Base-by-base conservation (phyloP, 2,329 filamentous ascomycete genomes). In the Chrysoporthe austroafricana region DNA sequence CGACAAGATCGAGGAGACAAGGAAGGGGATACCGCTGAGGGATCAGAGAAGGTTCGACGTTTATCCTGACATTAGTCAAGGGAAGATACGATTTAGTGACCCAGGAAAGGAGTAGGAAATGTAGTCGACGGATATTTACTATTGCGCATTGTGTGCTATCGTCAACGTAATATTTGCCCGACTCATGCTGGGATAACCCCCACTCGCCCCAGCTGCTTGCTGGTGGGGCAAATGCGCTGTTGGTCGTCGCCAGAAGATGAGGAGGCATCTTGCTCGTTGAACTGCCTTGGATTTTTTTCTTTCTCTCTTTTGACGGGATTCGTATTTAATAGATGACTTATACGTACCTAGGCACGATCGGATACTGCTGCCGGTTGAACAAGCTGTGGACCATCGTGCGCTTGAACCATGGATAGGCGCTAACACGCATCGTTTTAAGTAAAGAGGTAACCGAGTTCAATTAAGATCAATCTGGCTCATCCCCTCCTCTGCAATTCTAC, bases 1-100 rank as follows among this genome's bases (percentile, higher is more conserved):
- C 4, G 87, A 85, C 13, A 86, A 84, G 74, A 92, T 98, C 73
- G 87, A 89, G 66, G 89, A 92, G 79, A 88, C 90, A 58, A 87
- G 95, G 77, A 93, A 87, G 78, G 90, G 90, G 6, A 97, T 99
- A 72, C 96, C 96, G 2, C 83, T 98, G 64, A 88, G 90, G 74
- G 86, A 85, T 21, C 96, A 99, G 84, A 86, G 96, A 74, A 85
- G 96, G 72, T 99, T 97, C 77, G 96, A 99, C 79, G 91, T 99
- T 26, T 99, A 99, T 78, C 91, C 93, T 0, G 94, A 99, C 83
- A 88, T 99, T 43, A 94, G 89, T 74, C 79, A 86, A 74, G 90
- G 87, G 1, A 81, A 84, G 67, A 63, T 71, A 62, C 46, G 61
- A 21, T 67, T 69, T n/a, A 64, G 64, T 52, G 69, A 69, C 39